phyloP scores from a whole-genome alignment of 352 stramenopile genomes.

The Phytopythium chamaehyphon region DNA sequence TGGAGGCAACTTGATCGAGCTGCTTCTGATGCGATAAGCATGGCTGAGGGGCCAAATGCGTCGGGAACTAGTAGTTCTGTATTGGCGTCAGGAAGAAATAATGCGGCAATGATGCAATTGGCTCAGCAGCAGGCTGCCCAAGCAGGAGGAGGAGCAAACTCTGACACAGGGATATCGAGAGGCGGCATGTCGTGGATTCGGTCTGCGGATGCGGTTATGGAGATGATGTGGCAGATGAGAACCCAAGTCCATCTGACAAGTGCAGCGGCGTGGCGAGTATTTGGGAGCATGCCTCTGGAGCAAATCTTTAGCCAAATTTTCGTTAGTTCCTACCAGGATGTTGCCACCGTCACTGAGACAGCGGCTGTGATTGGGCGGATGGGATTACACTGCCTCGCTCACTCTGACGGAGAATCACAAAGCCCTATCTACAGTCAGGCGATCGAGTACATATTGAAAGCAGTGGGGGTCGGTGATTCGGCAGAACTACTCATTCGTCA shows the following conservation, averaged over 20 bases:
- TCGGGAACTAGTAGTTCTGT: constrained; percentile 5
- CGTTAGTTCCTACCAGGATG: constrained; percentile 49
- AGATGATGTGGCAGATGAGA: constrained; percentile 60
- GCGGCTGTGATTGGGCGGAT: constrained; percentile 47
- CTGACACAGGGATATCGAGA: constrained; percentile 1
- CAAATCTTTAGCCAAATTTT: constrained; percentile 48
- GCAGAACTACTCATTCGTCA: constrained; percentile 25
- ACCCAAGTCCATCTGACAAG: constrained; percentile 49
- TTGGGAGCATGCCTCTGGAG: constrained; percentile 42
- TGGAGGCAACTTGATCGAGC: constrained; percentile 33
- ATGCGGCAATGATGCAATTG: background rate
- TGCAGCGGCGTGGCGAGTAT: constrained; percentile 43
- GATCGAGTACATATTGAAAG: constrained; percentile 30
- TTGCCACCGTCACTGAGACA: constrained; percentile 42
- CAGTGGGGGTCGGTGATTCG: constrained; percentile 3
- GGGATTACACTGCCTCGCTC: constrained; percentile 17
- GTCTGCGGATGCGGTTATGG: constrained; percentile 50
- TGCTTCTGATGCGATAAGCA: background rate
- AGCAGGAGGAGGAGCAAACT: background rate
- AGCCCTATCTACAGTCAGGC: constrained; percentile 22
- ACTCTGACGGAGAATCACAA: background rate
- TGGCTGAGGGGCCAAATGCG: background rate
- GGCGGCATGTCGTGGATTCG: constrained; percentile 49
- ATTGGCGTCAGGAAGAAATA: background rate
- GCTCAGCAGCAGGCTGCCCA: background rate